These are phyloP conservation scores for Entomortierella lignicola DNA, from an alignment of 192 early-diverging fungal species.

Conservation along the genomic window DNA sequence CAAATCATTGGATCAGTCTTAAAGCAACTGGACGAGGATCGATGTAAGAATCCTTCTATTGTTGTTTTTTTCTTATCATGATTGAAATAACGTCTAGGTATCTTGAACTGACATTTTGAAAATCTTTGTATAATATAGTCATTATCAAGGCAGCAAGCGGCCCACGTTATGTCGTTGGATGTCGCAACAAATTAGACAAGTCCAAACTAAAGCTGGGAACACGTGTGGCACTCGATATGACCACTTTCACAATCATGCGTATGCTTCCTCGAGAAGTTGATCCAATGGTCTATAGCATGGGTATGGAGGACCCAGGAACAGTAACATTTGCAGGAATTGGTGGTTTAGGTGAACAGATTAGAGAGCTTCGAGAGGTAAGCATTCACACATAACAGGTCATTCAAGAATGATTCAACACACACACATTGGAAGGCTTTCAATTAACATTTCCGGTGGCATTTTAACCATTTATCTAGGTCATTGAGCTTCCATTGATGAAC, in stretches of 20 bases:
- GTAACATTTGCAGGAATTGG: constrained; percentile 98
- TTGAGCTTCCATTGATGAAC: constrained; percentile 98
- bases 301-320: constrained; percentile 94
- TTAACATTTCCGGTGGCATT: not conserved
- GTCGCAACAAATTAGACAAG: constrained; percentile 94
- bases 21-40: constrained; percentile 96
- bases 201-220: constrained; percentile 96
- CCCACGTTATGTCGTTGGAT: constrained; percentile 98
- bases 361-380: constrained; percentile 92
- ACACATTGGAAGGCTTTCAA: not conserved
- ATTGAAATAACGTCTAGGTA: not conserved
- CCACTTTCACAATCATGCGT: constrained; percentile 99
- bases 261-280: constrained; percentile 98
- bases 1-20: constrained; percentile 99
- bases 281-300: constrained; percentile 99
- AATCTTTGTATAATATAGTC: constrained; percentile 60
- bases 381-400: not conserved
- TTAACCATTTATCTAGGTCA: constrained; percentile 76
- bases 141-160: constrained; percentile 98
- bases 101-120: too few relatives aligned
- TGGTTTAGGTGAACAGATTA: constrained; percentile 94
- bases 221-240: constrained; percentile 99
- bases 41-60: constrained; percentile 70
- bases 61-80: not conserved
- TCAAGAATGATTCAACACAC: not conserved